phyloP scores from a whole-genome alignment of 495 filamentous ascomycete species.

The Neurospora sp. region DNA sequence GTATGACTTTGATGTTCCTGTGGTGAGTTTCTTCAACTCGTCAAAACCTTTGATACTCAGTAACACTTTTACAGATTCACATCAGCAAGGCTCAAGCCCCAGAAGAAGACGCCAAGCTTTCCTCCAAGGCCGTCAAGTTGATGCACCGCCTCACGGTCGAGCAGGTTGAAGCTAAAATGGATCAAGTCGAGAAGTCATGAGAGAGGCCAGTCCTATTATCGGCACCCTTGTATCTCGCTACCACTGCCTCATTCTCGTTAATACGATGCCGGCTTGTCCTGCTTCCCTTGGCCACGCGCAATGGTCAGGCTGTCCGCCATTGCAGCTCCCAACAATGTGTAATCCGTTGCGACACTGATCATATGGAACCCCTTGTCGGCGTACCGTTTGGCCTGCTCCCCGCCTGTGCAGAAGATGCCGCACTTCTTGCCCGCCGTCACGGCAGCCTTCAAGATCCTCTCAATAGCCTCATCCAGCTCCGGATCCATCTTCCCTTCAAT shows the following conservation, averaged over 20 bases:
- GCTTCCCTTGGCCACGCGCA: conserved; percentile 33
- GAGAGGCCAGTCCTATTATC: not conserved
- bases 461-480: conserved; percentile 58
- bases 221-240: not conserved
- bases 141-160: conserved; percentile 74
- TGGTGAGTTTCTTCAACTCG: conserved; percentile 38
- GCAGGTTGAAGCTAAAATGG: conserved; percentile 61
- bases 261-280: conserved; percentile 24
- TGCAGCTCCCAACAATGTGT: conserved; percentile 39
- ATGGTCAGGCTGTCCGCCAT: conserved; percentile 33
- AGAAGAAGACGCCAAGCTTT: conserved; percentile 39
- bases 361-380: conserved; percentile 67
- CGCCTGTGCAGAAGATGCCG: conserved; percentile 66
- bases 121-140: conserved; percentile 57
- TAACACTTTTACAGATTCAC: conserved; percentile 48
- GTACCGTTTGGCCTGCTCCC: conserved; percentile 51
- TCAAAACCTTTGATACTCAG: not conserved
- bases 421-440: conserved; percentile 58
- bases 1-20: conserved; percentile 87
- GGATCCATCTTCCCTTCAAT: conserved; percentile 48
- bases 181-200: conserved; percentile 44
- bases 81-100: conserved; percentile 38
- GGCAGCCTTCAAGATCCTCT: conserved; percentile 51
- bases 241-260: conserved; percentile 7
- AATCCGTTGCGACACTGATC: conserved; percentile 57